Evolutionary conservation across 2,329 filamentous ascomycete genomes (phyloP).

Genomic region (Claviceps citrina): DNA sequence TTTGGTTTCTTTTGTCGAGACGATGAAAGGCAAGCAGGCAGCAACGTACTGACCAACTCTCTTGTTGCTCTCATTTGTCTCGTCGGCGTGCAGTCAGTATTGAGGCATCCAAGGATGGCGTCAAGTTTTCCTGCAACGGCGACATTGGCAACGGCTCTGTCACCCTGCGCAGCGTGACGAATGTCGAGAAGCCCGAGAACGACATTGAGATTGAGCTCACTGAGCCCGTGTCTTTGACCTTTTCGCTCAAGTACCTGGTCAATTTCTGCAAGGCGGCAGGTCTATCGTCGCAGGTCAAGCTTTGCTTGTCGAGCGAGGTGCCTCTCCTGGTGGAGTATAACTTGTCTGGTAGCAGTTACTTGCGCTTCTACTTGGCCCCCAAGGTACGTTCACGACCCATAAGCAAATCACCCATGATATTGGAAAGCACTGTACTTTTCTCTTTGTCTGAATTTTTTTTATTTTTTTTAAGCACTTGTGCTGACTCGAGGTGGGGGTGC

Average conservation of each 20-base stretch:
- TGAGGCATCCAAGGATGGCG: constrained; percentile 89
- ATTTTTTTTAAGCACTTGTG: too few relatives aligned
- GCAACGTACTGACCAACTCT: neutral
- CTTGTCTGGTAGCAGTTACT: constrained; percentile 65
- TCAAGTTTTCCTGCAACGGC: constrained; percentile 85
- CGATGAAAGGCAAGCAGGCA: too few relatives aligned
- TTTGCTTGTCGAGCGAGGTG: constrained; percentile 91
- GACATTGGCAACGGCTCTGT: constrained; percentile 95
- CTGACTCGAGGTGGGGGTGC: neutral
- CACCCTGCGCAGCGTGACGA: constrained; percentile 74
- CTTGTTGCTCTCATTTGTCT: neutral
- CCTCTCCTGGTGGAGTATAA: constrained; percentile 89
- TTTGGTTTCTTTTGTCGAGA: neutral
- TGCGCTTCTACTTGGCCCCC: constrained; percentile 94
- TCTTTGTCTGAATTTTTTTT: neutral
- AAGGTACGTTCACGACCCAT: too few relatives aligned
- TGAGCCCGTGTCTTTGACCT: constrained; percentile 86
- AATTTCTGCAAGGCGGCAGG: constrained; percentile 98
- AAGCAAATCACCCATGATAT: neutral
- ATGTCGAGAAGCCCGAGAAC: constrained; percentile 74
- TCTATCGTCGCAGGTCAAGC: constrained; percentile 67
- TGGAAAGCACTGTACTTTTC: neutral
- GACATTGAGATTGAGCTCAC: constrained; percentile 81
- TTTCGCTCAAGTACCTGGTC: constrained; percentile 97
- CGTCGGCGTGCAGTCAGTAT: constrained; percentile 55